phyloP scores from a whole-genome alignment of 345 rosid species.

The Camelina hispida region DNA sequence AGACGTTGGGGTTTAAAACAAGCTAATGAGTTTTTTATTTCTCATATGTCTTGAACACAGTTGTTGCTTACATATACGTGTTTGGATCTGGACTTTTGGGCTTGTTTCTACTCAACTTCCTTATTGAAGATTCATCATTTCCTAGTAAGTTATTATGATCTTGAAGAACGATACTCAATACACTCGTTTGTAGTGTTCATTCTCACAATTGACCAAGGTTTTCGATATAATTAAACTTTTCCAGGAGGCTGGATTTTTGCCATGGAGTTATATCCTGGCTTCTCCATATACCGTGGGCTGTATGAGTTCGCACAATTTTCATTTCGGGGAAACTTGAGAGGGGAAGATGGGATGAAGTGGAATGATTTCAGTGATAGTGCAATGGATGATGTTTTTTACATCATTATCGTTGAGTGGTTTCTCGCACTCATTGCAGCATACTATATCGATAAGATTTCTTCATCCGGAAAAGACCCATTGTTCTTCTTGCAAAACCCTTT shows the following conservation, averaged over 20 bases:
- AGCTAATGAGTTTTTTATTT: slow-evolving; percentile 4
- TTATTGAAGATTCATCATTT: slow-evolving; percentile 69
- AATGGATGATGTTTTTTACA: slow-evolving; percentile 69
- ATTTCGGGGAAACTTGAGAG: slow-evolving; percentile 59
- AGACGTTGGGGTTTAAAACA: slow-evolving; percentile 10
- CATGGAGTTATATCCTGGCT: slow-evolving; percentile 90
- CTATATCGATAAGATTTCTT: slow-evolving; percentile 62
- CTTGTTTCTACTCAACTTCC: slow-evolving; percentile 66
- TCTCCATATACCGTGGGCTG: slow-evolving; percentile 83
- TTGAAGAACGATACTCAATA: neutral
- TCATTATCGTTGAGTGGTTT: slow-evolving; percentile 79
- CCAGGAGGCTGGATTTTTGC: slow-evolving; percentile 73
- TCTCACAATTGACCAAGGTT: slow-evolving; percentile 10
- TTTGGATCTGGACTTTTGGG: slow-evolving; percentile 92
- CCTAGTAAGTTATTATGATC: slow-evolving; percentile 67
- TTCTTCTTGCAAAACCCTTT: slow-evolving; percentile 58
- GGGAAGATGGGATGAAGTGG: slow-evolving; percentile 86
- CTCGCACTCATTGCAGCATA: slow-evolving; percentile 67
- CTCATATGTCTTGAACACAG: slow-evolving; percentile 47
- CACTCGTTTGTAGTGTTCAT: slow-evolving; percentile 14
- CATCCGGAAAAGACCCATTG: slow-evolving; percentile 62
- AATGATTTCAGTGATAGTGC: slow-evolving; percentile 71
- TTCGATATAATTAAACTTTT: slow-evolving; percentile 29
- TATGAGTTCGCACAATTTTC: slow-evolving; percentile 78
- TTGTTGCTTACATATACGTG: slow-evolving; percentile 68